Percentiles rank a stretch among this genome's conserved stretches.
phyloP scores from a whole-genome alignment of 176 grass and related monocot genomes.

The Oryza meridionalis region DNA sequence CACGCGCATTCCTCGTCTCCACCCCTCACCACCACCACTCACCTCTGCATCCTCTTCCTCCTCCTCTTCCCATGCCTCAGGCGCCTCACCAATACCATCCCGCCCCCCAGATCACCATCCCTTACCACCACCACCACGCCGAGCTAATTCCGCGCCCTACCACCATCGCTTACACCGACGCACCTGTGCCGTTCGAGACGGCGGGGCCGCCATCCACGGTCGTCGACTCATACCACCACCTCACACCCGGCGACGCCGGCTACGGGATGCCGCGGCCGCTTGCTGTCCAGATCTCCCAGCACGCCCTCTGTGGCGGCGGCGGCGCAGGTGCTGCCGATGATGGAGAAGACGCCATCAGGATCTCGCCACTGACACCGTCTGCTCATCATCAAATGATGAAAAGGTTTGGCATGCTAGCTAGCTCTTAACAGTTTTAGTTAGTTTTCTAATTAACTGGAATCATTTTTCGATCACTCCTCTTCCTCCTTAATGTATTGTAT shows the following conservation, averaged over 20 bases:
- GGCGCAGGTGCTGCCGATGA: not conserved
- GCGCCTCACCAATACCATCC: not conserved
- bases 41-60: not conserved
- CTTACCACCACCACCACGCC: not conserved
- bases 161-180: constrained; percentile 7
- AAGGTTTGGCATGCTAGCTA: constrained; percentile 24
- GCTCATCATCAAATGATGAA: constrained; percentile 57
- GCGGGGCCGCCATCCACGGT: not conserved
- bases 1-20: not conserved
- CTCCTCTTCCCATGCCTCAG: not conserved
- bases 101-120: constrained; percentile 8
- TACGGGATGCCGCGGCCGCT: constrained; percentile 19
- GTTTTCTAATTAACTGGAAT: not conserved
- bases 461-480: not conserved
- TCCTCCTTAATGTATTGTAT: not conserved
- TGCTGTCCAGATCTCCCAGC: constrained; percentile 39
- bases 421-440: not conserved
- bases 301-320: not conserved
- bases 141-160: constrained; percentile 6
- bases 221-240: constrained; percentile 34
- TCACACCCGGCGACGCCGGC: not conserved
- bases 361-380: constrained; percentile 26
- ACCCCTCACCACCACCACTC: not conserved
- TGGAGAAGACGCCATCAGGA: constrained; percentile 36
- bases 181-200: not conserved